Conservation (phyloP, 495 filamentous ascomycete species). For the Aspergillus sparsus region DNA sequence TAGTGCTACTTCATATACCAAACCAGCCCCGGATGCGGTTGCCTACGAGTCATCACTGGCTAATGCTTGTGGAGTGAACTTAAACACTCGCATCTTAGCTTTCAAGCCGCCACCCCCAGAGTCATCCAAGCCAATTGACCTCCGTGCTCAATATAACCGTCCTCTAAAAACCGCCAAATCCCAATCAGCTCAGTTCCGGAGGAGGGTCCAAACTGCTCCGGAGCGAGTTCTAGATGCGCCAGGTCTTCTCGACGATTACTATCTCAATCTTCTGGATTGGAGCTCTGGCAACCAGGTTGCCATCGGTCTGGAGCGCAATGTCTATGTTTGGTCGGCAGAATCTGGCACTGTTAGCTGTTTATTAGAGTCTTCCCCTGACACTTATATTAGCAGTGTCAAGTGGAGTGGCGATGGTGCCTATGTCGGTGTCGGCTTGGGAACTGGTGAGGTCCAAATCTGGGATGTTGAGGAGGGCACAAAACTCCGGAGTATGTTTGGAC, state of each 20-base stretch:
- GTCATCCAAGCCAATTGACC: constrained; percentile 95
- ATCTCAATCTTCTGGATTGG: constrained; percentile 98
- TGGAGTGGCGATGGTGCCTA: constrained; percentile 98
- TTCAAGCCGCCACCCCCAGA: constrained; percentile 98
- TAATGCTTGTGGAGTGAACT: constrained; percentile 84
- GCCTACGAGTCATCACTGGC: constrained; percentile 94
- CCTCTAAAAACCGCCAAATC: constrained; percentile 78
- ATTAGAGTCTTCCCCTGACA: constrained; percentile 81
- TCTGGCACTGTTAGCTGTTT: constrained; percentile 83
- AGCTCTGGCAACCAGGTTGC: constrained; percentile 96
- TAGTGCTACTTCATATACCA: constrained; percentile 57
- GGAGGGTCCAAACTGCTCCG: constrained; percentile 88
- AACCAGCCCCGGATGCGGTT: constrained; percentile 79
- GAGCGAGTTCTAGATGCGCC: constrained; percentile 98
- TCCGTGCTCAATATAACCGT: constrained; percentile 96
- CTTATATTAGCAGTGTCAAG: constrained; percentile 96
- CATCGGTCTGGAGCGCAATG: constrained; percentile 92
- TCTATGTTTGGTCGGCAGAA: constrained; percentile 99
- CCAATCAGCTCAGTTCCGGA: constrained; percentile 77
- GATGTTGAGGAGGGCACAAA: constrained; percentile 94
- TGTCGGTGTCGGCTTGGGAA: constrained; percentile 90
- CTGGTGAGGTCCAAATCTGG: constrained; percentile 98
- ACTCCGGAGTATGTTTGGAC: constrained; percentile 96
- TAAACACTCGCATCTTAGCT: constrained; percentile 94
- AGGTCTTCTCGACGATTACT: constrained; percentile 96